Percentiles rank a stretch among this genome's conserved stretches.
Conservation (phyloP, 345 rosid genomes). For the Hirschfeldia incana region DNA sequence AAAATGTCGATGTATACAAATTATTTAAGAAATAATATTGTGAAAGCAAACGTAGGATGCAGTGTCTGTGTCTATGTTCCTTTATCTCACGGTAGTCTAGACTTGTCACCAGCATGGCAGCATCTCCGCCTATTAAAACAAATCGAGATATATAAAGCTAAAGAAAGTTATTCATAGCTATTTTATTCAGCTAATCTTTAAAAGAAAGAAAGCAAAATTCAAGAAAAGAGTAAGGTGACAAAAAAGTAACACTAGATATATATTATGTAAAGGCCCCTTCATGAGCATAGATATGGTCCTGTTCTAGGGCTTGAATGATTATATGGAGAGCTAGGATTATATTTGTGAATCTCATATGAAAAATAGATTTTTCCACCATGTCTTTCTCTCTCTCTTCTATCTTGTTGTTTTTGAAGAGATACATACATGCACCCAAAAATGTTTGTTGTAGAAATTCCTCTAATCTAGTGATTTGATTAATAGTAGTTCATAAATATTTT, state of each 20-base stretch:
- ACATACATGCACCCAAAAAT: no score
- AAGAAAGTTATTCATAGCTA: neutral
- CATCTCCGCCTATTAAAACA: conserved; percentile 20
- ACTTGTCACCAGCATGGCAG: conserved; percentile 6
- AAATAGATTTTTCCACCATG: neutral
- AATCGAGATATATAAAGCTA: neutral
- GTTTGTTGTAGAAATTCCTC: no score
- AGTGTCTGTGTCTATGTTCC: neutral
- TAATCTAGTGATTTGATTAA: no score
- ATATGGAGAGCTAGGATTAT: conserved; percentile 11
- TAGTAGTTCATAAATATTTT: no score
- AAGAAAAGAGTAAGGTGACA: neutral
- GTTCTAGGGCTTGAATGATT: conserved; percentile 15
- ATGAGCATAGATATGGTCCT: conserved; percentile 24
- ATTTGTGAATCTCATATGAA: conserved; percentile 16
- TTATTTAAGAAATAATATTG: neutral
- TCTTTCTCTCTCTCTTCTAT: conserved; percentile 2
- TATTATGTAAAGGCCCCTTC: conserved; percentile 24
- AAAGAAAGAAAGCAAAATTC: no score
- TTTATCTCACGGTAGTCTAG: neutral
- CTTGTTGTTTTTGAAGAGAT: neutral
- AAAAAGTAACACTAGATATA: neutral
- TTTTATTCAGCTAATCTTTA: conserved; percentile 4
- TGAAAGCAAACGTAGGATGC: neutral
- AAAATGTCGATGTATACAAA: neutral